Evolutionary conservation across 1,139 yeast genomes (phyloP), one percentile per base, ranked within the genome.

Genomic region (Suhomyces ambrosiae): DNA sequence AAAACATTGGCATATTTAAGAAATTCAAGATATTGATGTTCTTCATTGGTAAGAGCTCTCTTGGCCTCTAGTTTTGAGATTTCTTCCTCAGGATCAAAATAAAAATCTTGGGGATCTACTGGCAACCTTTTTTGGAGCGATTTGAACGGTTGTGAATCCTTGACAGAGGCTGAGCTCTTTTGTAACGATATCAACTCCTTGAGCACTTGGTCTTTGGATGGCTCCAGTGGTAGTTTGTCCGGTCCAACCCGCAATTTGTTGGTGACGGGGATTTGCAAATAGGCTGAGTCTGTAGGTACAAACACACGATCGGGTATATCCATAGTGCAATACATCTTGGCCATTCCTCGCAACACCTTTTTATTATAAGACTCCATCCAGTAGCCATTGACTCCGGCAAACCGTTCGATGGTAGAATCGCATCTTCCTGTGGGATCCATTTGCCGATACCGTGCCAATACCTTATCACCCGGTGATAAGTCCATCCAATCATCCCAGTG

Each of bases 401-500:
- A 65, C 8, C 50, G 44, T 10, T 44, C 44, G 16, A 63, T 35
- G 5, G 34, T 30, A 10, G 36, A 29, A 27, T 56, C 62, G 42
- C 73, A 67, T 17, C 40, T 24, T 9, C 65, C 66, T 4, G 50
- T 52, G 4, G 65, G 59, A 8, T 36, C 44, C 3, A 35, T 23
- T 3, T 41, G 35, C 23, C 65, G 49, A 32, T 49, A 55, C 7
- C 40, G 34, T 10, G 46, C 45, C 17, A 68, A 45, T 5, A 59
- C 39, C 9, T 46, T 24, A 32, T 61, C 45, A 2, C 54, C 71
- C 3, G 62, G 58, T 17, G 52, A 44, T 32, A 63, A 46, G 44
- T 67, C 74, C 10, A 65, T 58, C 68, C 71, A 68, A 47, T 68
- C 73, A 42, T 68, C 74, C 74, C 74, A 68, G 48, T 68, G 74